A percentile compares a stretch with the other conserved stretches of the same genome.
Evolutionary conservation across 352 stramenopile species (phyloP).

Genomic region (Saprolegnia parasitica): DNA sequence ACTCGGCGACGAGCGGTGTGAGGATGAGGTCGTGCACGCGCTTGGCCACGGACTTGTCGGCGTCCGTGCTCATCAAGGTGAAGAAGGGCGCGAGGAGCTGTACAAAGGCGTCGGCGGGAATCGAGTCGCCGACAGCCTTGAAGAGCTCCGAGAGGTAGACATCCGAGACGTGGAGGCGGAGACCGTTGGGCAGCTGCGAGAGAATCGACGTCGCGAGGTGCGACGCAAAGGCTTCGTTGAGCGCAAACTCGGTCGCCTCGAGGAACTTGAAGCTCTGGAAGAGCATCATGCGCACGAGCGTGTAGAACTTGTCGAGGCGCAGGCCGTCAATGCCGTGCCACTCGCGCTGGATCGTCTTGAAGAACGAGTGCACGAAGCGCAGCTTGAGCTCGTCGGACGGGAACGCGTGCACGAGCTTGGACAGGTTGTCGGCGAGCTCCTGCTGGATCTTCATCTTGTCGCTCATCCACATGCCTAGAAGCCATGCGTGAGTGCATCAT

Average conservation of each 20-base stretch:
- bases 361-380: slow-evolving; percentile 72
- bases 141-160: slow-evolving; percentile 66
- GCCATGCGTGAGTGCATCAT: not conserved
- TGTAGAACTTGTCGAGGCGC: slow-evolving; percentile 82
- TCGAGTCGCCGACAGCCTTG: slow-evolving; percentile 43
- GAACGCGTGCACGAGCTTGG: slow-evolving; percentile 54
- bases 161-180: slow-evolving; percentile 74
- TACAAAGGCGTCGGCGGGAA: slow-evolving; percentile 61
- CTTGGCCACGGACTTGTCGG: slow-evolving; percentile 79
- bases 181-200: slow-evolving; percentile 71
- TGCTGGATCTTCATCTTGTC: slow-evolving; percentile 80
- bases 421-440: slow-evolving; percentile 65
- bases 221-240: slow-evolving; percentile 50
- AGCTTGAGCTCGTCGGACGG: slow-evolving; percentile 45
- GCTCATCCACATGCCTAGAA: slow-evolving; percentile 77
- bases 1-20: slow-evolving; percentile 54
- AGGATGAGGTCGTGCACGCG: slow-evolving; percentile 74
- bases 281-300: slow-evolving; percentile 75
- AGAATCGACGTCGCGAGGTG: slow-evolving; percentile 67
- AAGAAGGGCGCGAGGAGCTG: slow-evolving; percentile 78
- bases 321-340: slow-evolving; percentile 83
- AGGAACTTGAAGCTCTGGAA: slow-evolving; percentile 56
- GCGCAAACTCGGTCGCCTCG: slow-evolving; percentile 43
- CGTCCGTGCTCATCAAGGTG: slow-evolving; percentile 65
- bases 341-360: slow-evolving; percentile 80